Percentiles rank a stretch among this genome's conserved stretches.
These are phyloP conservation scores for Cordyceps javanica DNA, from an alignment of 2,329 filamentous ascomycete genomes.

Conservation along the genomic window DNA sequence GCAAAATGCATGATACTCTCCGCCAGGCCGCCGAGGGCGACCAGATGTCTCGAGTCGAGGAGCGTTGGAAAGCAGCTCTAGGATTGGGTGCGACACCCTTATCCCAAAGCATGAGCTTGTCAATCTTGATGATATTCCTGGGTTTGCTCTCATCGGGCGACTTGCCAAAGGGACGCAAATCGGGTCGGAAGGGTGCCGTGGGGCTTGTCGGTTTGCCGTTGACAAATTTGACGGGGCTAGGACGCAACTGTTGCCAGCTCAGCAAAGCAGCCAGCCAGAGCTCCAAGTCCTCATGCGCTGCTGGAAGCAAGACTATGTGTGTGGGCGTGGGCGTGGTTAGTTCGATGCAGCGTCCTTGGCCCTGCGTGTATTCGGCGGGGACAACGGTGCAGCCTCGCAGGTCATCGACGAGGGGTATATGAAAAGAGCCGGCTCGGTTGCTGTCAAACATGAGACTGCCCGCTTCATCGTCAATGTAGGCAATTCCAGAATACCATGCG, in stretches of 20 bases:
- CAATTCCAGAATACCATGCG: slow-evolving; percentile 65
- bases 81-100: slow-evolving; percentile 56
- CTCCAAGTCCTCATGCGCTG: slow-evolving; percentile 61
- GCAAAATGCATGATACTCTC: slow-evolving; percentile 83
- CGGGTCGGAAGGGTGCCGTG: slow-evolving; percentile 31
- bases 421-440: slow-evolving; percentile 58
- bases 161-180: slow-evolving; percentile 36
- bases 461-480: slow-evolving; percentile 70
- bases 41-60: slow-evolving; percentile 51
- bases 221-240: slow-evolving; percentile 48
- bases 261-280: slow-evolving; percentile 75
- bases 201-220: slow-evolving; percentile 33
- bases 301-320: slow-evolving; percentile 60
- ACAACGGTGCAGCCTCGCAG: slow-evolving; percentile 67
- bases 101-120: slow-evolving; percentile 87
- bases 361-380: slow-evolving; percentile 42
- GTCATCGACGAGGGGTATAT: slow-evolving; percentile 63
- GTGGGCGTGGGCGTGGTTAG: slow-evolving; percentile 47
- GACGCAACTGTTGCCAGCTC: slow-evolving; percentile 73
- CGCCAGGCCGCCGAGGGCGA: slow-evolving; percentile 65
- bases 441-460: slow-evolving; percentile 71
- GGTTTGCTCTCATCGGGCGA: slow-evolving; percentile 28
- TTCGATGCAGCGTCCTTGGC: slow-evolving; percentile 45
- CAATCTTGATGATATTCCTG: slow-evolving; percentile 86
- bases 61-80: slow-evolving; percentile 48